Percentiles rank a stretch among this genome's conserved stretches.
phyloP scores from a whole-genome alignment of 2,329 filamentous ascomycete species.

The Dothistroma pini region DNA sequence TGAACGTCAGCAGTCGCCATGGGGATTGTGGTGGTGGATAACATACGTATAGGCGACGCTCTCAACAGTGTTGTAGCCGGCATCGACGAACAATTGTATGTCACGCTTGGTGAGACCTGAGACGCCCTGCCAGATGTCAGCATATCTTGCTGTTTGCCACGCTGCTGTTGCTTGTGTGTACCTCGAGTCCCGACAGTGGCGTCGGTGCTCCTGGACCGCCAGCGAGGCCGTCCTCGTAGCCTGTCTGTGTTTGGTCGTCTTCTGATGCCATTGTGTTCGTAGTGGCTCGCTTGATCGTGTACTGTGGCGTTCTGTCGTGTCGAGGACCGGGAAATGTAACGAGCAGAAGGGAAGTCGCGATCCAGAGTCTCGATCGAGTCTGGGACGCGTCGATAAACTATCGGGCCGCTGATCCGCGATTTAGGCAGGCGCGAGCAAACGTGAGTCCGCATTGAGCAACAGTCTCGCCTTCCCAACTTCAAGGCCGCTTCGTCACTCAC shows the following conservation, averaged over 20 bases:
- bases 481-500: no score
- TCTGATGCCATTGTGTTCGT: slow-evolving; percentile 44
- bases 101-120: slow-evolving; percentile 90
- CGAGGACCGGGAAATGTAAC: not conserved
- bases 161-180: slow-evolving; percentile 42
- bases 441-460: not conserved
- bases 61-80: slow-evolving; percentile 92
- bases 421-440: not conserved
- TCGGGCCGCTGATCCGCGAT: not conserved
- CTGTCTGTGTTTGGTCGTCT: slow-evolving; percentile 65
- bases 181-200: slow-evolving; percentile 79
- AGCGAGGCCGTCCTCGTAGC: slow-evolving; percentile 68
- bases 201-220: slow-evolving; percentile 91
- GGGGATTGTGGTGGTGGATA: not conserved
- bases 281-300: not conserved
- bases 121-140: slow-evolving; percentile 60
- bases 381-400: not conserved
- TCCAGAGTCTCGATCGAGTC: not conserved
- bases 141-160: slow-evolving; percentile 11
- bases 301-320: not conserved
- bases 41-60: slow-evolving; percentile 84
- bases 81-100: slow-evolving; percentile 87
- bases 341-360: not conserved
- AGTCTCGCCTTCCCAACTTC: no score
- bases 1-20: not conserved